A percentile compares a stretch with the other conserved stretches of the same genome.
These are phyloP conservation scores for Yamadazyma atmosphaerica DNA, from an alignment of 1,139 yeast genomes.

Conservation along the genomic window DNA sequence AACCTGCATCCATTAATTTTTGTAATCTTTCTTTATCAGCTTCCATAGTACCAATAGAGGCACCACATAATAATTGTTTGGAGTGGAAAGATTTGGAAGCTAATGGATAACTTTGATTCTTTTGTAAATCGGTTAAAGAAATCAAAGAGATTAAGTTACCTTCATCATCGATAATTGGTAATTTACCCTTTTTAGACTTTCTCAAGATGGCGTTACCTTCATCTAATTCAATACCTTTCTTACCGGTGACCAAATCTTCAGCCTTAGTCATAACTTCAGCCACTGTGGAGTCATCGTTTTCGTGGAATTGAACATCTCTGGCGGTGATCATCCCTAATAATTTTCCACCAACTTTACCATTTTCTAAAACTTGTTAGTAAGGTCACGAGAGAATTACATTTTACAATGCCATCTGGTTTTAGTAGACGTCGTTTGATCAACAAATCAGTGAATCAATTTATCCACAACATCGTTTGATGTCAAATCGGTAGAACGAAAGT, in stretches of 20 bases:
- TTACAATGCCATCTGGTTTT: too few relatives aligned
- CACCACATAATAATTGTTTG: constrained; percentile 97
- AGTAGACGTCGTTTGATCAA: constrained; percentile 28
- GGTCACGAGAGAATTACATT: too few relatives aligned
- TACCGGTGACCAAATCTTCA: constrained; percentile 79
- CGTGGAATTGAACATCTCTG: constrained; percentile 95
- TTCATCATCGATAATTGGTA: constrained; percentile 81
- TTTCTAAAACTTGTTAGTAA: constrained; percentile 51
- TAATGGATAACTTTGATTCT: constrained; percentile 89
- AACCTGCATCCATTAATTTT: constrained; percentile 91
- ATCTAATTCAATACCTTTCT: constrained; percentile 73
- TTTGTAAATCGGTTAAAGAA: constrained; percentile 95
- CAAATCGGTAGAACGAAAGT: constrained; percentile 99
- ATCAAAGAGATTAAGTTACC: constrained; percentile 84
- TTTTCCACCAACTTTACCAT: constrained; percentile 85
- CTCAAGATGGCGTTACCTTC: constrained; percentile 92
- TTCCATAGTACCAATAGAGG: constrained; percentile 93
- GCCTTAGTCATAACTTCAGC: constrained; percentile 86
- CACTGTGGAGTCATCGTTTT: constrained; percentile 61
- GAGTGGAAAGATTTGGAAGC: constrained; percentile 93
- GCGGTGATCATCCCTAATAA: constrained; percentile 94
- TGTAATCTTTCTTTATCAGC: constrained; percentile 84
- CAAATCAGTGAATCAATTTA: constrained; percentile 28
- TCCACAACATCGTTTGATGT: constrained; percentile 99
- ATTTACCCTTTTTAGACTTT: constrained; percentile 94